Conservation (phyloP, 2,329 filamentous ascomycete species). For the Aspergillus sp. region DNA sequence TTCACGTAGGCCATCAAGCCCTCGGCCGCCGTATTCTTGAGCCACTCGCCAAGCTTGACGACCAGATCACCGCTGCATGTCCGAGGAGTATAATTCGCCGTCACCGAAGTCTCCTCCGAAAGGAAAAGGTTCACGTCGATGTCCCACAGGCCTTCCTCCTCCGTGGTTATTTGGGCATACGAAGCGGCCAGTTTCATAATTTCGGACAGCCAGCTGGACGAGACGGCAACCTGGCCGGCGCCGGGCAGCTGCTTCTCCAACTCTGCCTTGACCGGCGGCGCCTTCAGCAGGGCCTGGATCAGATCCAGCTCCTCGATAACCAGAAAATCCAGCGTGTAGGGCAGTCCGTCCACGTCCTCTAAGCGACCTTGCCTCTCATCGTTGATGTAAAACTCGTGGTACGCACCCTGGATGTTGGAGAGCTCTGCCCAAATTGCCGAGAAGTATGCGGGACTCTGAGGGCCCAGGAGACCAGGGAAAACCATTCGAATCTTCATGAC, state of each 20-base stretch:
- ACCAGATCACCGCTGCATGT: slow-evolving; percentile 87
- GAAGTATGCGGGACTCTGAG: slow-evolving; percentile 76
- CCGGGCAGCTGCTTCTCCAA: slow-evolving; percentile 68
- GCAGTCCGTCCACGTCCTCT: slow-evolving; percentile 82
- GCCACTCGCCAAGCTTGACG: slow-evolving; percentile 88
- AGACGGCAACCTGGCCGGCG: slow-evolving; percentile 49
- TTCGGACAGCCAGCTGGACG: slow-evolving; percentile 73
- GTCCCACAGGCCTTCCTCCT: slow-evolving; percentile 93
- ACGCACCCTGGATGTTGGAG: slow-evolving; percentile 58
- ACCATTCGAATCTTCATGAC: slow-evolving; percentile 79
- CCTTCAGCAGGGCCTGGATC: slow-evolving; percentile 80
- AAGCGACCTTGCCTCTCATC: slow-evolving; percentile 78
- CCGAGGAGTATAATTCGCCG: slow-evolving; percentile 89
- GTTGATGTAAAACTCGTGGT: slow-evolving; percentile 76
- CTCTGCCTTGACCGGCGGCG: slow-evolving; percentile 78
- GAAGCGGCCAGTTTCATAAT: slow-evolving; percentile 76
- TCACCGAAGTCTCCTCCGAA: slow-evolving; percentile 88
- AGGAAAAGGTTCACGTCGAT: slow-evolving; percentile 93
- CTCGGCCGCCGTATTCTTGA: slow-evolving; percentile 64
- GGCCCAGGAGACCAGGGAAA: slow-evolving; percentile 71
- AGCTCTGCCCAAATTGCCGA: slow-evolving; percentile 84
- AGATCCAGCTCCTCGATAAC: slow-evolving; percentile 92
- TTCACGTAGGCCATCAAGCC: slow-evolving; percentile 70
- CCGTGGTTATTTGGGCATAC: slow-evolving; percentile 81
- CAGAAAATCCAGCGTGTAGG: slow-evolving; percentile 88